phyloP scores from a whole-genome alignment of 208 protist genomes.

The Wallacemonas collosoma region DNA sequence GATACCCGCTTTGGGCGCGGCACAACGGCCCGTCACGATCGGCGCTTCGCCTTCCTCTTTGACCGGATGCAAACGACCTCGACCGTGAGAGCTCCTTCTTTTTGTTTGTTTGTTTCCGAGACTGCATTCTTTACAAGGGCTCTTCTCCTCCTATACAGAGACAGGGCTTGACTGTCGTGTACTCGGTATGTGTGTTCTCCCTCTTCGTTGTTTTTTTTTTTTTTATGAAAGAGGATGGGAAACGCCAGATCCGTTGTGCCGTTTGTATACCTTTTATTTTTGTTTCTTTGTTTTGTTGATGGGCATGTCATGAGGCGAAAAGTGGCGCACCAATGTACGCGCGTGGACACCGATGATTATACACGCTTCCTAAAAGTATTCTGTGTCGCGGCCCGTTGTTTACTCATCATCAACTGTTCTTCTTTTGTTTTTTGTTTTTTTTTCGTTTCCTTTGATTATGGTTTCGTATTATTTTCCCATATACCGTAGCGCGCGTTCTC shows the following conservation, averaged over 20 bases:
- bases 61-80: no score
- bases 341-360: background rate
- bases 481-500: no score
- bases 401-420: background rate
- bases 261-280: slow-evolving; percentile 10
- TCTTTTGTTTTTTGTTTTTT: background rate
- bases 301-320: background rate
- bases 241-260: no score
- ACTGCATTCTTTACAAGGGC: background rate
- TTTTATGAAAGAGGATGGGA: background rate
- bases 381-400: no score
- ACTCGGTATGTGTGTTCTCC: no score
- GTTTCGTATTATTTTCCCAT: no score
- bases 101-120: background rate
- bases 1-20: no score
- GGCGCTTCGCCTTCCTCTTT: no score
- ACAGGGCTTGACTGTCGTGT: background rate
- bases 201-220: slow-evolving; percentile 6
- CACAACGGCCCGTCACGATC: no score
- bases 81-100: background rate
- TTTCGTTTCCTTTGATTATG: background rate
- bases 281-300: slow-evolving; percentile 19
- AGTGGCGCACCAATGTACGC: background rate
- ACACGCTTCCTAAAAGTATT: background rate
- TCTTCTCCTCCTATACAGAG: slow-evolving; percentile 1